These are phyloP conservation scores for Botrytis aclada DNA, from an alignment of 2,329 filamentous ascomycete genomes.

Conservation along the genomic window DNA sequence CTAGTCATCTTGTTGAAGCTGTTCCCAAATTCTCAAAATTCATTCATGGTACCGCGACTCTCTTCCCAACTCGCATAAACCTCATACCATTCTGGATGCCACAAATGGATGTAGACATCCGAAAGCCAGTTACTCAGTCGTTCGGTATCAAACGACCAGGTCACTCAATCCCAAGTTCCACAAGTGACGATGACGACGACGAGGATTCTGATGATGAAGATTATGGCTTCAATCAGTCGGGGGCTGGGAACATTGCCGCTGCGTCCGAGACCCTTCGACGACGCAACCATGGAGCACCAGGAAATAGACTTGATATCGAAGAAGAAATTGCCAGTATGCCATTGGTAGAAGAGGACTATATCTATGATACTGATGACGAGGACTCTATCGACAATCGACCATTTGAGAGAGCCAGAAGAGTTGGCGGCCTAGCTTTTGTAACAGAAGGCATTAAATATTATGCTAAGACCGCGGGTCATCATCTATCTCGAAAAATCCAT, in stretches of 20 bases:
- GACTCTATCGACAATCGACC: constrained; percentile 73
- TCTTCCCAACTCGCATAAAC: constrained; percentile 85
- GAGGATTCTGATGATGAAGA: constrained; percentile 64
- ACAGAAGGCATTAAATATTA: constrained; percentile 51
- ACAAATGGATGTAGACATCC: constrained; percentile 97
- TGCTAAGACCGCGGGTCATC: constrained; percentile 26
- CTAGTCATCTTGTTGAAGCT: constrained; percentile 95
- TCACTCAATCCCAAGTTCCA: constrained; percentile 70
- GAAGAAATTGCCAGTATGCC: constrained; percentile 68
- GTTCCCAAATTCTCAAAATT: constrained; percentile 99
- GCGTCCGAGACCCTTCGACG: constrained; percentile 27
- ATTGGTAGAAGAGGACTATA: constrained; percentile 63
- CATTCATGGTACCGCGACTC: constrained; percentile 85
- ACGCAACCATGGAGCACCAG: constrained; percentile 33
- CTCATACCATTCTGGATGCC: constrained; percentile 96
- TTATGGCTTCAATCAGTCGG: not conserved
- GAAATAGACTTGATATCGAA: constrained; percentile 67
- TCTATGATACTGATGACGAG: constrained; percentile 91
- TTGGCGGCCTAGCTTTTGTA: constrained; percentile 76
- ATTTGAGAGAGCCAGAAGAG: constrained; percentile 71
- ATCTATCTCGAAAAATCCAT: constrained; percentile 23
- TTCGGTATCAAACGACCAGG: constrained; percentile 86
- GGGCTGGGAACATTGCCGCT: not conserved
- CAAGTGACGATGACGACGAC: constrained; percentile 73
- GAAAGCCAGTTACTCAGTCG: constrained; percentile 81